A percentile compares a stretch with the other conserved stretches of the same genome.
phyloP scores from a whole-genome alignment of 2,329 filamentous ascomycete species.

The Endoconidiophora polonica region DNA sequence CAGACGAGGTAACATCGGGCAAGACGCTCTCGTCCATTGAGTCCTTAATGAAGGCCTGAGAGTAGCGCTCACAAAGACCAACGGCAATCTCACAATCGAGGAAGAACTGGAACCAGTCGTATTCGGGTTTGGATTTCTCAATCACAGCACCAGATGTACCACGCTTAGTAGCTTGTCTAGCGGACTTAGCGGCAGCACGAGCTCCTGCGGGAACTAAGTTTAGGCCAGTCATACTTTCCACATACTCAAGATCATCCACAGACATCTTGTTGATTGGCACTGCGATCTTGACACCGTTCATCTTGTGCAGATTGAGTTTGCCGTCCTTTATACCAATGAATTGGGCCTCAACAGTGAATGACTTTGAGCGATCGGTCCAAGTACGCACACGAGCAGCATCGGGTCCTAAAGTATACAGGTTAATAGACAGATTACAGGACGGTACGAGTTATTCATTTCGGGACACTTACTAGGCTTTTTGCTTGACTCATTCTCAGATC shows the following conservation, averaged over 20 bases:
- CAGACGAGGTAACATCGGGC: constrained; percentile 69
- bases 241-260: constrained; percentile 82
- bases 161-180: constrained; percentile 21
- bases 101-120: constrained; percentile 99
- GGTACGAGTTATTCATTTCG: not conserved
- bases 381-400: constrained; percentile 69
- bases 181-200: constrained; percentile 28
- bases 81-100: constrained; percentile 79
- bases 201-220: constrained; percentile 11
- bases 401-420: constrained; percentile 42
- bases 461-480: constrained; percentile 56
- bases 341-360: constrained; percentile 93
- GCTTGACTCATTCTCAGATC: constrained; percentile 21
- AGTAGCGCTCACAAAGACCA: constrained; percentile 85
- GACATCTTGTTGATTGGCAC: constrained; percentile 95
- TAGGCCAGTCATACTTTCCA: constrained; percentile 44
- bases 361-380: constrained; percentile 90
- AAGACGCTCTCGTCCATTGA: constrained; percentile 92
- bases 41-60: constrained; percentile 73
- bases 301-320: constrained; percentile 94
- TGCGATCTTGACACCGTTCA: constrained; percentile 96
- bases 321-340: constrained; percentile 89
- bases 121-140: constrained; percentile 47
- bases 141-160: constrained; percentile 43
- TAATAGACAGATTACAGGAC: not conserved